Evolutionary conservation across 495 filamentous ascomycete genomes (phyloP), one percentile per base, ranked within the genome.

Genomic region (Trichoderma gamsii): DNA sequence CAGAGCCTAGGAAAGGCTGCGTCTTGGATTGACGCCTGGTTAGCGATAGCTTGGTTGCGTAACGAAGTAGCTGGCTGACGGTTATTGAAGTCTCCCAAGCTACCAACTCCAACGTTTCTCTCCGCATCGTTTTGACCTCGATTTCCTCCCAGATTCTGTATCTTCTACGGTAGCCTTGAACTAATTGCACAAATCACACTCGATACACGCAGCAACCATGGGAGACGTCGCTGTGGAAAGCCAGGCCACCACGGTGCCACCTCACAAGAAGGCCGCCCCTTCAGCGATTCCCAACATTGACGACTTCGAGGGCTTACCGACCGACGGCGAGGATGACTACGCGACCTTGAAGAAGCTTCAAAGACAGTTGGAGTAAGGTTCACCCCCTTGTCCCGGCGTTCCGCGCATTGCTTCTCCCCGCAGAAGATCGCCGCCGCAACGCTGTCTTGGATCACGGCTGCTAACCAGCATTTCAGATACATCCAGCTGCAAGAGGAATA

Each of bases 401-500:
- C 16, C 41, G 63, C 12, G 59, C 56, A 15, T 1, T 35, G 13
- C 25, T 29, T 11, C 12, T 12, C 56, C 27, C 56, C 16, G 11
- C 56, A 25, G n/a, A 59, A 21, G n/a, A 27, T 32, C 56, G n/a
- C 25, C 23, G 9, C 25, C 27, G 5, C 51, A 59, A 16, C 44
- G n/a, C 35, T 38, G 35, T 7, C 8, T 52, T n/a, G 49, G 66
- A 32, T 64, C 63, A 38, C 61, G 66, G 71, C 65, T 66, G 49
- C 65, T 63, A 25, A 66, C 70, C 44, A 69, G 68, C n/a, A 56
- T 67, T 41, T 64, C 70, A 92, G 90, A 77, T 97, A 97, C 79
- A 97, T 99, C 76, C 90, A 96, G 77, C 85, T 99, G 71, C 95
- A 99, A 80, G 95, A 99, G 81, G 96, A 99, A 77, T 99, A 98